phyloP scores from a whole-genome alignment of 176 grass and related monocot genomes.

The Themeda triandra region DNA sequence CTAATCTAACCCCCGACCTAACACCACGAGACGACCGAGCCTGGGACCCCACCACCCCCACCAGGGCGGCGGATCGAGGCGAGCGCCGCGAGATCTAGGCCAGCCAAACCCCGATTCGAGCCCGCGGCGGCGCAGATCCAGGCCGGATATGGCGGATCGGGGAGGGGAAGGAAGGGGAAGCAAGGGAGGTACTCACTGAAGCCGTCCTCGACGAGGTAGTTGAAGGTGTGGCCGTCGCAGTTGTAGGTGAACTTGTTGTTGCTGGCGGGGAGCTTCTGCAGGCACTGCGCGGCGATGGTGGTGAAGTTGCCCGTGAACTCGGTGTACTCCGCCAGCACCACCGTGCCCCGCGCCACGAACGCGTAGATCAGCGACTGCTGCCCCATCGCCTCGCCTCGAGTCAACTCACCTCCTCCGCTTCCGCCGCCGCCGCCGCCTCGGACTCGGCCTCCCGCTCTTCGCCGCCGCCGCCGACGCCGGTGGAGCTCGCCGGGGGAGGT shows the following conservation, averaged over 20 bases:
- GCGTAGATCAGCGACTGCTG: slow-evolving; percentile 93
- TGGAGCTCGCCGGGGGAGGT: neutral
- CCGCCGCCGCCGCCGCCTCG: neutral
- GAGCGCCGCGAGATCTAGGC: slow-evolving; percentile 5
- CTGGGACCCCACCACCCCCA: neutral
- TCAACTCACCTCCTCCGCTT: neutral
- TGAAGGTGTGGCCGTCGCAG: slow-evolving; percentile 95
- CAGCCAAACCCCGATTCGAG: neutral
- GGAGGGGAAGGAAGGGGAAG: neutral
- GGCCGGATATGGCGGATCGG: neutral
- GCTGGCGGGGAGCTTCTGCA: slow-evolving; percentile 85
- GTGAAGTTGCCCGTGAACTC: slow-evolving; percentile 97
- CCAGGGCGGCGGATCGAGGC: slow-evolving; percentile 1
- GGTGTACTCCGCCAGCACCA: slow-evolving; percentile 83
- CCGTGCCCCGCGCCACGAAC: slow-evolving; percentile 85
- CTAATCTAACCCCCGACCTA: neutral
- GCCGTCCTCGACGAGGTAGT: slow-evolving; percentile 95
- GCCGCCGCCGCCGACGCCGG: neutral
- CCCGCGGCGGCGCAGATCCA: slow-evolving; percentile 16
- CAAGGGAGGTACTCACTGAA: slow-evolving; percentile 51
- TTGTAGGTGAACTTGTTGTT: slow-evolving; percentile 97
- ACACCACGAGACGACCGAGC: neutral
- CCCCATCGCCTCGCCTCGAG: slow-evolving; percentile 40
- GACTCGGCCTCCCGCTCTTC: neutral
- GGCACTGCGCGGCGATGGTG: slow-evolving; percentile 88